phyloP scores from a whole-genome alignment of 352 stramenopile genomes.

The Phytophthora idaei region DNA sequence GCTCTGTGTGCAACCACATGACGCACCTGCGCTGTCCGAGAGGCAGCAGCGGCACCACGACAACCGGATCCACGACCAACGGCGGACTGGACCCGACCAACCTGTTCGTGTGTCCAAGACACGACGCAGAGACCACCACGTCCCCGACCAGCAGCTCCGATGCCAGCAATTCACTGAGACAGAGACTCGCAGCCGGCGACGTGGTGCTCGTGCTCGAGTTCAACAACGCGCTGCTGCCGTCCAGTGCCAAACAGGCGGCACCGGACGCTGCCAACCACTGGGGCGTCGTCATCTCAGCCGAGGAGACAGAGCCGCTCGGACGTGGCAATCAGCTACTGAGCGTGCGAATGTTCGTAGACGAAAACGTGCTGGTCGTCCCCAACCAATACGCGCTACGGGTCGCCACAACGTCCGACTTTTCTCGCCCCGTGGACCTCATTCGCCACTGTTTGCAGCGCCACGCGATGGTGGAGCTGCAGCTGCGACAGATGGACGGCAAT shows the following conservation, averaged over 20 bases:
- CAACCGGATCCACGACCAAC: conserved; percentile 3
- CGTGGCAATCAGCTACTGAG: conserved; percentile 62
- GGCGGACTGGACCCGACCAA: conserved; percentile 36
- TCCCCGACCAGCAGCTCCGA: conserved; percentile 21
- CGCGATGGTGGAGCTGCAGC: conserved; percentile 54
- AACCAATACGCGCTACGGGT: conserved; percentile 67
- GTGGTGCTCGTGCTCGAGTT: conserved; percentile 76
- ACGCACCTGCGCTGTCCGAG: conserved; percentile 55
- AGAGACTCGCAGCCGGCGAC: conserved; percentile 50
- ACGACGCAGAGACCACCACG: conserved; percentile 28
- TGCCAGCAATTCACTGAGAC: conserved; percentile 40
- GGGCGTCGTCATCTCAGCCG: conserved; percentile 54
- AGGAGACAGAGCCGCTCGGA: conserved; percentile 50
- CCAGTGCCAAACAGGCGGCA: conserved; percentile 38
- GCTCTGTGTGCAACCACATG: conserved; percentile 53
- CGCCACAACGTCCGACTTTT: conserved; percentile 41
- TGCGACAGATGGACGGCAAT: conserved; percentile 31
- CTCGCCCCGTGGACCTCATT: conserved; percentile 47
- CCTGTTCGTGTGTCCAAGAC: conserved; percentile 52
- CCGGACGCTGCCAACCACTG: conserved; percentile 60
- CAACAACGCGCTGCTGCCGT: conserved; percentile 57
- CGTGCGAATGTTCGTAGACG: conserved; percentile 61
- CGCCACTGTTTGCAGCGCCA: conserved; percentile 63
- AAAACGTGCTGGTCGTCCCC: conserved; percentile 53
- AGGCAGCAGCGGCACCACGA: conserved; percentile 9